A percentile compares a stretch with the other conserved stretches of the same genome.
These are phyloP conservation scores for Corymbia citriodora DNA, from an alignment of 441 rosid species.

Conservation along the genomic window DNA sequence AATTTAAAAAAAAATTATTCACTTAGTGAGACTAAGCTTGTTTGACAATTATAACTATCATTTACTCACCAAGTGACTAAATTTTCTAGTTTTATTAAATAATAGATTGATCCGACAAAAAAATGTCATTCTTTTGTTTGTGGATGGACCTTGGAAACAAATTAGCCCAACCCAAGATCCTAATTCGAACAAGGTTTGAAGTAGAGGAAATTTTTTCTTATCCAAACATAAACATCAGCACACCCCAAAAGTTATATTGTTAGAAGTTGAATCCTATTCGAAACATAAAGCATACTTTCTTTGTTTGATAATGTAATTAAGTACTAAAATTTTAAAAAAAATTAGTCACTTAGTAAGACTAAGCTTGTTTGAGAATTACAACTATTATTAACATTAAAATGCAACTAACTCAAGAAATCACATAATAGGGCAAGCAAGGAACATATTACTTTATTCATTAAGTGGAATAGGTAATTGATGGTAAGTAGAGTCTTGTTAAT, in stretches of 20 bases:
- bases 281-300: too few relatives aligned
- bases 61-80: neutral
- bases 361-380: neutral
- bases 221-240: neutral
- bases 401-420: neutral
- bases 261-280: neutral
- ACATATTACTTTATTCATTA: neutral
- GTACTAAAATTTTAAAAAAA: neutral
- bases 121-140: neutral
- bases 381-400: neutral
- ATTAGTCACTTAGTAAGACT: neutral
- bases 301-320: neutral
- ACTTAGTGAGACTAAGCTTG: neutral
- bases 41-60: neutral
- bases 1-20: neutral
- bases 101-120: neutral
- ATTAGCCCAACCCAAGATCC: neutral
- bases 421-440: neutral
- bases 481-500: neutral
- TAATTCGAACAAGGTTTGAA: neutral
- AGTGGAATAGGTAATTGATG: neutral
- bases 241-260: neutral
- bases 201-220: neutral
- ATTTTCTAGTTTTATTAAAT: neutral
- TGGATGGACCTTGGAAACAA: neutral